A percentile compares a stretch with the other conserved stretches of the same genome.
phyloP scores from a whole-genome alignment of 2,329 filamentous ascomycete genomes.

The Nemania sp. region DNA sequence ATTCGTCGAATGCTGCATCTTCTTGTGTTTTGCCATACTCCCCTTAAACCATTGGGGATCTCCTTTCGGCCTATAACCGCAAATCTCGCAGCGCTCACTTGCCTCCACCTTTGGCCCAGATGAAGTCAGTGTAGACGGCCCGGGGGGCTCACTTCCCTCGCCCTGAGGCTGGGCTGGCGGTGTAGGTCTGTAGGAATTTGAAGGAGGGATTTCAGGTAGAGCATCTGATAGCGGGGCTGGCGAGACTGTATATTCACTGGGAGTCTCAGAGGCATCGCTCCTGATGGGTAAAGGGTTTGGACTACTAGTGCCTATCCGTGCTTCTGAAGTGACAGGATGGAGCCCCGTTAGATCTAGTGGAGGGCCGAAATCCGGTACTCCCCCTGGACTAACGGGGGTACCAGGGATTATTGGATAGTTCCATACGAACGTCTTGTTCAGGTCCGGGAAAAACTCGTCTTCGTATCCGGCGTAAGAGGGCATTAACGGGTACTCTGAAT shows the following conservation, averaged over 20 bases:
- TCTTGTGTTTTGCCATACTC: constrained; percentile 70
- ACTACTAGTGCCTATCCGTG: constrained; percentile 23
- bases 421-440: constrained; percentile 41
- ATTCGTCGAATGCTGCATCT: constrained; percentile 63
- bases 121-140: constrained; percentile 38
- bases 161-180: constrained; percentile 34
- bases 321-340: constrained; percentile 31
- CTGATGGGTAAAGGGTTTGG: constrained; percentile 24
- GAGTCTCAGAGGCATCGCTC: constrained; percentile 36
- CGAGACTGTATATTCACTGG: constrained; percentile 41
- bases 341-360: constrained; percentile 36
- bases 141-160: constrained; percentile 32
- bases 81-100: constrained; percentile 62
- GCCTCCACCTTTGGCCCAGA: constrained; percentile 56
- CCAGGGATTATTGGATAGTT: constrained; percentile 29
- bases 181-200: constrained; percentile 37
- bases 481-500: constrained; percentile 37
- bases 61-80: constrained; percentile 67
- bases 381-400: constrained; percentile 24
- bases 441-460: constrained; percentile 42
- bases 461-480: constrained; percentile 40
- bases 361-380: constrained; percentile 33
- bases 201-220: constrained; percentile 23
- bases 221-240: constrained; percentile 38
- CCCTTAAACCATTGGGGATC: constrained; percentile 69